Evolutionary conservation across 805 yeast species (phyloP).

Genomic region (Pichia eremophila): DNA sequence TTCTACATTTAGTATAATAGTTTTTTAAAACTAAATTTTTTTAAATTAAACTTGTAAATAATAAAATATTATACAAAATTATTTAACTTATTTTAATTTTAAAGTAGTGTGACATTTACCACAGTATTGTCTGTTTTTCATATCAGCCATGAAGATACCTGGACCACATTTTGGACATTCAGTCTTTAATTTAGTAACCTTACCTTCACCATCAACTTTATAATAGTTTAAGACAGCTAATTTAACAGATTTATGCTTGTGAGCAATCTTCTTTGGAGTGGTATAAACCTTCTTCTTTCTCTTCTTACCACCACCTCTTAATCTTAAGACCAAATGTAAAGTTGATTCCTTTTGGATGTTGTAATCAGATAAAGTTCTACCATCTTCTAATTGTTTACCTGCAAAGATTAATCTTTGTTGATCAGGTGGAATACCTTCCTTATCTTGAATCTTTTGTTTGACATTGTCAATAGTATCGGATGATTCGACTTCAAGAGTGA

Average conservation of each 20-base stretch:
- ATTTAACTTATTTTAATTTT: constrained; percentile 33
- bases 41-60: neutral
- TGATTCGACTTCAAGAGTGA: constrained; percentile 93
- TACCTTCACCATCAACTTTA: constrained; percentile 98
- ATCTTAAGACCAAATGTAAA: constrained; percentile 88
- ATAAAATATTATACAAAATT: neutral
- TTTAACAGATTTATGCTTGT: constrained; percentile 99
- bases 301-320: constrained; percentile 93
- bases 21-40: no score
- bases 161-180: constrained; percentile 98
- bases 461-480: constrained; percentile 97
- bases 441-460: constrained; percentile 92
- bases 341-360: constrained; percentile 99
- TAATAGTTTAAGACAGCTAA: constrained; percentile 98
- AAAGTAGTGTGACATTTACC: constrained; percentile 98
- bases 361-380: constrained; percentile 98
- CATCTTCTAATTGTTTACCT: constrained; percentile 99
- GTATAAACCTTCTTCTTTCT: constrained; percentile 99
- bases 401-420: constrained; percentile 99
- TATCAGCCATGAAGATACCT: constrained; percentile 99
- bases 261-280: constrained; percentile 99
- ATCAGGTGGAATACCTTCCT: constrained; percentile 99
- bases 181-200: constrained; percentile 97
- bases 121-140: constrained; percentile 98
- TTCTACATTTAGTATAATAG: no score